Conservation (phyloP, 2,329 filamentous ascomycete species). For the Chlorencoelia australis region DNA sequence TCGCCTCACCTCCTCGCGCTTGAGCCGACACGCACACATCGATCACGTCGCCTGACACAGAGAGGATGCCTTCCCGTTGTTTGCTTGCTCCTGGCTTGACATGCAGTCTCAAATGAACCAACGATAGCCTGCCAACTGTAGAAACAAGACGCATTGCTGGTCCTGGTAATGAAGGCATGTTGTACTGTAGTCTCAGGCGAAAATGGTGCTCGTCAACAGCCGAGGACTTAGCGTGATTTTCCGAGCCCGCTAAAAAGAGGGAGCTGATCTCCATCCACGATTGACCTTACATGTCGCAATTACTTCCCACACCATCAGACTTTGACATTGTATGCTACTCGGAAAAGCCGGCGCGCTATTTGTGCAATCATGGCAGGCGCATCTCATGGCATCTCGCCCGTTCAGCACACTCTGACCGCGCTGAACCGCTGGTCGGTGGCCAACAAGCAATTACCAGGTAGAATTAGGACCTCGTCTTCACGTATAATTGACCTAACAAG, state of each 20-base stretch:
- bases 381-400: constrained; percentile 11
- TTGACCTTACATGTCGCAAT: not conserved
- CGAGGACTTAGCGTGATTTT: not conserved
- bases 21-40: constrained; percentile 57
- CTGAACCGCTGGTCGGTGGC: constrained; percentile 78
- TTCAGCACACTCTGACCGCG: constrained; percentile 53
- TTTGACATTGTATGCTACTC: constrained; percentile 12
- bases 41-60: constrained; percentile 45
- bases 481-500: constrained; percentile 9
- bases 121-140: constrained; percentile 35
- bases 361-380: constrained; percentile 14
- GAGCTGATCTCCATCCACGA: not conserved
- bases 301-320: not conserved
- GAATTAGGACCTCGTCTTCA: constrained; percentile 8
- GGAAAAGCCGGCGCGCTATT: too few relatives aligned
- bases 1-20: constrained; percentile 57
- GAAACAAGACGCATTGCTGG: constrained; percentile 7
- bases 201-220: not conserved
- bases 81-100: constrained; percentile 57
- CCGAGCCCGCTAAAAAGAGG: not conserved
- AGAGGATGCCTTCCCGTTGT: constrained; percentile 48
- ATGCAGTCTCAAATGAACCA: constrained; percentile 52
- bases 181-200: not conserved
- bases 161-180: not conserved
- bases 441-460: constrained; percentile 61